phyloP scores from a whole-genome alignment of 257 asterid genomes.

The Rehmannia glutinosa region DNA sequence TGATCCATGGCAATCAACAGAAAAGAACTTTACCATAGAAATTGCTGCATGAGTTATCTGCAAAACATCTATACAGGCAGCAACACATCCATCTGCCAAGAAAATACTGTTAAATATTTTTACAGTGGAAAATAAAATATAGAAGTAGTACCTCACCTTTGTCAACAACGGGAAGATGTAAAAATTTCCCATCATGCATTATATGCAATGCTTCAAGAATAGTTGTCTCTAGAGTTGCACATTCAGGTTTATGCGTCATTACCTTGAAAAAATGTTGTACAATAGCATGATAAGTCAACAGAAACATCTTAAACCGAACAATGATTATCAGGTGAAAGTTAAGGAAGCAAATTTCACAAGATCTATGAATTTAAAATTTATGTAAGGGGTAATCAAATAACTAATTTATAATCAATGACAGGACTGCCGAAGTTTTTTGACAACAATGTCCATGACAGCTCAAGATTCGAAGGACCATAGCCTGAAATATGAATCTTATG shows the following conservation, averaged over 20 bases:
- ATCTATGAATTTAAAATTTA: background rate
- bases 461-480: slow-evolving; percentile 2
- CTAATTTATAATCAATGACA: background rate
- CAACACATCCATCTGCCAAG: slow-evolving; percentile 67
- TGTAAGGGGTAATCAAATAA: background rate
- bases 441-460: background rate
- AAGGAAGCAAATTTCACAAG: slow-evolving; percentile 10
- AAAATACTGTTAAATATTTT: slow-evolving; percentile 3
- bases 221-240: slow-evolving; percentile 76
- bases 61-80: slow-evolving; percentile 81
- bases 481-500: background rate
- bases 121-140: background rate
- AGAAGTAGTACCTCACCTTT: slow-evolving; percentile 49
- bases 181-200: slow-evolving; percentile 87
- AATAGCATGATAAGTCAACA: slow-evolving; percentile 17
- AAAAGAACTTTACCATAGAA: slow-evolving; percentile 59
- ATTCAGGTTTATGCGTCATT: slow-evolving; percentile 85
- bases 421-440: background rate
- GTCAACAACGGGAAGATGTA: slow-evolving; percentile 88
- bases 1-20: slow-evolving; percentile 9
- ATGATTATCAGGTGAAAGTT: background rate
- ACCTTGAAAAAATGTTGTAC: slow-evolving; percentile 44
- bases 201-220: slow-evolving; percentile 90
- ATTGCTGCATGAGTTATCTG: slow-evolving; percentile 92
- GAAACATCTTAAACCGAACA: slow-evolving; percentile 11